Conservation (phyloP, 2,329 filamentous ascomycete genomes). For the Apiospora marii region DNA sequence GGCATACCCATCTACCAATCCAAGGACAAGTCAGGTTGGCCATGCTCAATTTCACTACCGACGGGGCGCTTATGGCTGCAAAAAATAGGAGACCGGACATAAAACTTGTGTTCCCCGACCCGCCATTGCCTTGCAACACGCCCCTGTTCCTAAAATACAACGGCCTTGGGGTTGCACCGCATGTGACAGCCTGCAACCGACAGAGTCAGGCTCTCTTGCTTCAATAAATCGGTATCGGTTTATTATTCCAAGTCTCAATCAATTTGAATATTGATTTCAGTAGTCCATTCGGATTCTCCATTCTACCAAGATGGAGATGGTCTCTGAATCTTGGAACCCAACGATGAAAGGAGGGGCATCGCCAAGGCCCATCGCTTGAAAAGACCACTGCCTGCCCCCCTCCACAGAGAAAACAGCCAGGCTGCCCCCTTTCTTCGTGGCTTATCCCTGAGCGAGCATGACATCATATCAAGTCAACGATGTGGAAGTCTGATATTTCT, state of each 20-base stretch:
- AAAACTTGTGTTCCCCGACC: conserved; percentile 15
- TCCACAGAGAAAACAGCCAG: neutral
- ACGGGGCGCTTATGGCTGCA: neutral
- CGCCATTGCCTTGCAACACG: neutral
- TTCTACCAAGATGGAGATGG: neutral
- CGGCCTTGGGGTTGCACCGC: neutral
- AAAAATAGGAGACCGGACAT: conserved; percentile 33
- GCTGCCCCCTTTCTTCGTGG: neutral
- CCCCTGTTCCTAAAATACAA: neutral
- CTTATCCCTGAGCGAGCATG: neutral
- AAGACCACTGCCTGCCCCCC: neutral
- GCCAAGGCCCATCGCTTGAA: neutral
- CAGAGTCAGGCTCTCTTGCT: neutral
- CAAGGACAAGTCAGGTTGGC: neutral
- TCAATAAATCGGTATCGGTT: neutral
- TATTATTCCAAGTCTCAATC: neutral
- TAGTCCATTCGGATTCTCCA: neutral
- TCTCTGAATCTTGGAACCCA: neutral
- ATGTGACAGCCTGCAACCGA: neutral
- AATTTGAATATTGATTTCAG: neutral
- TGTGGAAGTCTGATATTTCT: neutral
- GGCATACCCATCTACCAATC: neutral
- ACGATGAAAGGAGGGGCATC: conserved; percentile 9
- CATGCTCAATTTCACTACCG: neutral
- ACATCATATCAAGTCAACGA: neutral